Evolutionary conservation across 352 stramenopile species (phyloP).

Genomic region (Globisporangium viniferum): DNA sequence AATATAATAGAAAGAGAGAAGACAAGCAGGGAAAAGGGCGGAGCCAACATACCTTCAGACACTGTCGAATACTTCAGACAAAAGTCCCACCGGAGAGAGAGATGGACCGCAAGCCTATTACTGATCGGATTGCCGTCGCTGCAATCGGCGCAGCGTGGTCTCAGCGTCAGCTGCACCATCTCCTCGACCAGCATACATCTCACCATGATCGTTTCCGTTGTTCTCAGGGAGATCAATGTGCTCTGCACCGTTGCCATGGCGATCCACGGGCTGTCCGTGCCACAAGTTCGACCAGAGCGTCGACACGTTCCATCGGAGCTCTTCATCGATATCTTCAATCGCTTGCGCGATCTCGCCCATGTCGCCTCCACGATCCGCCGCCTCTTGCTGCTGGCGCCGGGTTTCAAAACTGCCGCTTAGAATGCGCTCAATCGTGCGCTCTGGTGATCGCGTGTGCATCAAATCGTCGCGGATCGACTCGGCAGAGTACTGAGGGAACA

Average conservation of each 20-base stretch:
- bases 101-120: neutral
- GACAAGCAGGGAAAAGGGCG: neutral
- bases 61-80: neutral
- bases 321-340: slow-evolving; percentile 35
- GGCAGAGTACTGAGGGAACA: slow-evolving; percentile 67
- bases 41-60: neutral
- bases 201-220: neutral
- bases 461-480: slow-evolving; percentile 61
- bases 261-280: slow-evolving; percentile 3
- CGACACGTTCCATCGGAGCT: slow-evolving; percentile 39
- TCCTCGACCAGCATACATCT: neutral
- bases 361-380: slow-evolving; percentile 13
- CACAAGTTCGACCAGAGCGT: slow-evolving; percentile 31
- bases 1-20: slow-evolving; percentile 7
- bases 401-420: slow-evolving; percentile 48
- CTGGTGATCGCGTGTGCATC: slow-evolving; percentile 46
- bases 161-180: slow-evolving; percentile 9
- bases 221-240: slow-evolving; percentile 11
- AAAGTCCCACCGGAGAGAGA: neutral
- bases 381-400: slow-evolving; percentile 25
- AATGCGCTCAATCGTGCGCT: slow-evolving; percentile 75
- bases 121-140: slow-evolving; percentile 15
- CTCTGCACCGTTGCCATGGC: neutral
- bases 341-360: slow-evolving; percentile 29
- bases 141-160: slow-evolving; percentile 18